A percentile compares a stretch with the other conserved stretches of the same genome.
Evolutionary conservation across 169 alveolate species (phyloP).

Genomic region (Cryptosporidium felis): DNA sequence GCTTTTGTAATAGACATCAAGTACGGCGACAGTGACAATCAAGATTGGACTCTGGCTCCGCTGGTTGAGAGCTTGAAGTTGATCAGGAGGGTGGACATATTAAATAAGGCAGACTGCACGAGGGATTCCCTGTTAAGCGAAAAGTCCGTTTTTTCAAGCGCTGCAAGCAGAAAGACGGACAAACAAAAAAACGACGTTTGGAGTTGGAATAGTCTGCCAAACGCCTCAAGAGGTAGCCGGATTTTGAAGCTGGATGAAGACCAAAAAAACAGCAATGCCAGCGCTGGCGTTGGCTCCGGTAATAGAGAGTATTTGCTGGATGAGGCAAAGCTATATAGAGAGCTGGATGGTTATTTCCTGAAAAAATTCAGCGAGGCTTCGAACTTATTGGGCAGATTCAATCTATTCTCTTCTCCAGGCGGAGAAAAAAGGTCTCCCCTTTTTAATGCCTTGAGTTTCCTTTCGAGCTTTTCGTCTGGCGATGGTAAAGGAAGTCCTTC

Average conservation of each 20-base stretch:
- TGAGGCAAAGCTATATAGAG: conserved; percentile 34
- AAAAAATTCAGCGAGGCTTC: conserved; percentile 48
- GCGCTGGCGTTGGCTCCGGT: neutral
- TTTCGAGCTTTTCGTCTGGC: neutral
- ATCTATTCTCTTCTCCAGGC: neutral
- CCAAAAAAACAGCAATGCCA: neutral
- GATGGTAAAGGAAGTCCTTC: neutral
- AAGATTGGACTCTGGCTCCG: neutral
- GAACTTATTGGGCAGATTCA: neutral
- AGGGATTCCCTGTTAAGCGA: conserved; percentile 51
- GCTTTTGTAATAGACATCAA: conserved; percentile 21
- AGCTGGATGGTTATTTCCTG: conserved; percentile 42
- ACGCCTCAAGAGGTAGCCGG: neutral
- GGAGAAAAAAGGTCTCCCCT: conserved; percentile 23
- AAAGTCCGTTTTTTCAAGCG: conserved; percentile 16
- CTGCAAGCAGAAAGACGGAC: neutral
- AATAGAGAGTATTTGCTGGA: neutral
- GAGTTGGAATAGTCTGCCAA: neutral
- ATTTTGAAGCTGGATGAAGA: neutral
- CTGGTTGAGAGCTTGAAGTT: conserved; percentile 6
- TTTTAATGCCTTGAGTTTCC: conserved; percentile 22
- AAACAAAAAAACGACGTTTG: neutral
- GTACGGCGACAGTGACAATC: neutral
- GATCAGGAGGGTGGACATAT: conserved; percentile 21
- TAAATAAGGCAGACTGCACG: conserved; percentile 63